Evolutionary conservation across 2,329 filamentous ascomycete genomes (phyloP).

Genomic region (Curvularia hawaiiensis): DNA sequence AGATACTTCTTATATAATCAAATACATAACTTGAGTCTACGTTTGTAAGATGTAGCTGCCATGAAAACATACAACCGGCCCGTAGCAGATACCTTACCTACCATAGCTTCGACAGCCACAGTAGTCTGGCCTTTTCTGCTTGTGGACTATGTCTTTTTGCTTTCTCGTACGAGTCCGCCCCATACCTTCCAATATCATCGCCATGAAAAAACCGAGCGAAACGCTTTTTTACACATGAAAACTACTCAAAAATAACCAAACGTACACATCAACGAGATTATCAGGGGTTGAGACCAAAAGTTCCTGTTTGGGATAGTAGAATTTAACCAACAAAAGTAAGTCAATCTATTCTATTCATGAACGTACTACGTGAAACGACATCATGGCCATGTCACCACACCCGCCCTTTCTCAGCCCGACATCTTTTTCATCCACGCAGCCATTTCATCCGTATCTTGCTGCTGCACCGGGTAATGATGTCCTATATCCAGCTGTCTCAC

Average conservation of each 20-base stretch:
- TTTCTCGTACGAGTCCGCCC: background rate
- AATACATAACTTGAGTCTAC: background rate
- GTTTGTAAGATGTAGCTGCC: background rate
- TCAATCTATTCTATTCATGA: background rate
- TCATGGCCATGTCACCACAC: background rate
- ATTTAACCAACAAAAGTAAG: background rate
- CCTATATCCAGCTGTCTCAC: slow-evolving; percentile 39
- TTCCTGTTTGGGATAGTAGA: background rate
- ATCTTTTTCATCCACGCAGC: slow-evolving; percentile 31
- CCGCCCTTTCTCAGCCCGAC: background rate
- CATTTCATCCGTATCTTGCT: slow-evolving; percentile 40
- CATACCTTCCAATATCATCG: background rate
- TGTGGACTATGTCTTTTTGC: background rate
- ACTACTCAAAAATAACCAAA: background rate
- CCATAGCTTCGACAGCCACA: background rate
- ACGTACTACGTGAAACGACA: background rate
- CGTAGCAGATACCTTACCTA: background rate
- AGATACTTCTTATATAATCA: background rate
- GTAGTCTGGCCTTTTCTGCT: background rate
- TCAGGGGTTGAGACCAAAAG: background rate
- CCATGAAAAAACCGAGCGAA: too few relatives aligned
- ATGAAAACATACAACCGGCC: background rate
- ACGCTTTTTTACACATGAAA: too few relatives aligned
- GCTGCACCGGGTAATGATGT: slow-evolving; percentile 43
- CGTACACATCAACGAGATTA: background rate